Evolutionary conservation across 2,329 filamentous ascomycete genomes (phyloP), one percentile per base, ranked within the genome.

Genomic region (Penicillium sp.): DNA sequence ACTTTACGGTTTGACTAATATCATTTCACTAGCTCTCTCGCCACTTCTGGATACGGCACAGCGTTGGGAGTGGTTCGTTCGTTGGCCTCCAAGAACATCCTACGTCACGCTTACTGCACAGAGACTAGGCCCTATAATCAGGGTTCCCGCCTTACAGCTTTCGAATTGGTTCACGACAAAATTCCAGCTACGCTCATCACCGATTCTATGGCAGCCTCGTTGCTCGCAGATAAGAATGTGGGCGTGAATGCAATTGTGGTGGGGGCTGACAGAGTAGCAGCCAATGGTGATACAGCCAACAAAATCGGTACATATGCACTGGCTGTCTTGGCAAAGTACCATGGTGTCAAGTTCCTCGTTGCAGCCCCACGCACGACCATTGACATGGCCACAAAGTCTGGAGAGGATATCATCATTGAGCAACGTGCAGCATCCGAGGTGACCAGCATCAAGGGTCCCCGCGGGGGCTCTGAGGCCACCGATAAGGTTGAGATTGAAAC

Each of bases 51-150:
- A n/a, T 96, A 97, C 70, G 94, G 94, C 47, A 99, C 94, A 10
- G 94, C 94, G 0, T 80, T 99, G 2, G 94, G 94, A 19, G 94
- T 99, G 47, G 91, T 99, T 63, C 89, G 94, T 53, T 90, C 89
- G 4, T 80, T 99, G 5, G 84, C 90, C 67, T 75, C 83, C 11
- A 80, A 80, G 52, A 79, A 81, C 5, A 79, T 84, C 7, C 81
- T 99, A 23, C 81, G 85, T 58, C 92, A 91, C 68, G 93, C 91
- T 36, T 99, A 91, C 78, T 99, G 93, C 78, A 96, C 93, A 45
- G 94, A 99, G 77, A 99, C 94, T 2, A 84, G 94, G 32, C 94
- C 94, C 0, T 99, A 99, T 76, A 99, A 99, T 78, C 94, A 99
- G 77, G 94, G 94, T 51, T 96, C 92, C 47, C 86, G 94, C 18